Evolutionary conservation across 2,329 filamentous ascomycete genomes (phyloP).

Genomic region (Aspergillus pseudonomiae): DNA sequence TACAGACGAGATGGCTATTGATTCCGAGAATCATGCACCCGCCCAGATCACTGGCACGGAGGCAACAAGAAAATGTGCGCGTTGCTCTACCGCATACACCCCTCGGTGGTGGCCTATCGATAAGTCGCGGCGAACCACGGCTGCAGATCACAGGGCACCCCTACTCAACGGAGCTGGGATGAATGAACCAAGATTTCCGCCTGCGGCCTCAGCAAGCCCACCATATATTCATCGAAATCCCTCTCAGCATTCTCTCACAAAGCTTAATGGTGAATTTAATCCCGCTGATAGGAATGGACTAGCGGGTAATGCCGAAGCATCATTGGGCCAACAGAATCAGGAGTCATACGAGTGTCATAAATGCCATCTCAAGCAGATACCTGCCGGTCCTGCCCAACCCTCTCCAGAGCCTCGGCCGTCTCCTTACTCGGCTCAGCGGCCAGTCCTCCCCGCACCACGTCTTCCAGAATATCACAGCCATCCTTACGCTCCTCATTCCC

Average conservation of each 20-base stretch:
- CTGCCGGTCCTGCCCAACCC: constrained; percentile 24
- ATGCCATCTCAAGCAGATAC: constrained; percentile 58
- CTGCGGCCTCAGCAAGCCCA: constrained; percentile 23
- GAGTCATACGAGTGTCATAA: constrained; percentile 74
- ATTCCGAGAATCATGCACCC: constrained; percentile 29
- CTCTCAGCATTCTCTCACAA: constrained; percentile 28
- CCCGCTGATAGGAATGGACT: constrained; percentile 21
- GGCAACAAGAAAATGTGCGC: constrained; percentile 40
- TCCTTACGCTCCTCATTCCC: constrained; percentile 34
- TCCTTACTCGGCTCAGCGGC: constrained; percentile 36
- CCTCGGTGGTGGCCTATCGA: constrained; percentile 65
- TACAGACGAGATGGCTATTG: constrained; percentile 36
- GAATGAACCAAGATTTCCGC: constrained; percentile 21
- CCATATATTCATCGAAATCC: constrained; percentile 31
- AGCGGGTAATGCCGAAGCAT: constrained; percentile 12
- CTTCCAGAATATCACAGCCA: constrained; percentile 35
- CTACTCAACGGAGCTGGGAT: constrained; percentile 38
- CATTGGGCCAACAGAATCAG: constrained; percentile 17
- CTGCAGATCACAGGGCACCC: constrained; percentile 50
- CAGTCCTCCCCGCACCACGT: constrained; percentile 38
- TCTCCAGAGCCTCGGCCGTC: constrained; percentile 39
- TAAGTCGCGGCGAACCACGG: constrained; percentile 55
- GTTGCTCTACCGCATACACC: constrained; percentile 45
- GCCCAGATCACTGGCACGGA: constrained; percentile 22
- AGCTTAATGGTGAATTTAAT: constrained; percentile 33